Evolutionary conservation across 2,329 filamentous ascomycete genomes (phyloP), one percentile per base, ranked within the genome.

Genomic region (Tolypocladium sp.): DNA sequence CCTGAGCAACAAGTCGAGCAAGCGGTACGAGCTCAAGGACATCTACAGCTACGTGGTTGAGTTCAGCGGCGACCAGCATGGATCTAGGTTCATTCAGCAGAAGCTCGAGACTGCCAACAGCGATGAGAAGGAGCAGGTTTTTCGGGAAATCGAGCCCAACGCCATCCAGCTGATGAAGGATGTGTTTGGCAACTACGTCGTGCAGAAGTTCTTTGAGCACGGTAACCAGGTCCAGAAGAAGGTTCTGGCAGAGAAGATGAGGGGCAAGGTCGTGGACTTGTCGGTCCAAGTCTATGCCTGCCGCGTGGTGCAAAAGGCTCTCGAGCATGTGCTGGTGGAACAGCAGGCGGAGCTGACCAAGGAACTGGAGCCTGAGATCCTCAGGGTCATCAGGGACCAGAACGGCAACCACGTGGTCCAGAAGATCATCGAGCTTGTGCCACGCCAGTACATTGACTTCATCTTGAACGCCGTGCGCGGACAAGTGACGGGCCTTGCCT

Each of bases 371-470:
- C 79, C 82, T 33, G 82, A 92, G 58, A 85, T 97, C 6, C 71
- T 93, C 58, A 84, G 83, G 60, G 90, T 93, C 59, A 88, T 96
- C 63, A 89, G 87, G 65, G 89, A 97, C 65, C 86, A 91, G 70
- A 94, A 97, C 66, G 94, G 93, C 58, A 99, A 99, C 72, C 94
- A 99, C 65, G 94, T 99, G 35, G 87, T 99, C 22, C 94, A 97
- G 68, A 96, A 96, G 73, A 88, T 93, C 12, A 92, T 99, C 61
- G 88, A 94, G 79, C 88, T 66, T 84, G 93, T 60, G 7, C 90
- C 91, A 0, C 83, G 86, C 2, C 80, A 90, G 63, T 86, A 93
- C 68, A 89, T 96, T 53, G 87, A 87, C 63, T 95, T 95, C 74
- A 88, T 97, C 71, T 88, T 96, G 75, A 82, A 90, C 56, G 86